These are phyloP conservation scores for Trametes villosa DNA, from an alignment of 768 basidiomycete genomes.

Conservation along the genomic window DNA sequence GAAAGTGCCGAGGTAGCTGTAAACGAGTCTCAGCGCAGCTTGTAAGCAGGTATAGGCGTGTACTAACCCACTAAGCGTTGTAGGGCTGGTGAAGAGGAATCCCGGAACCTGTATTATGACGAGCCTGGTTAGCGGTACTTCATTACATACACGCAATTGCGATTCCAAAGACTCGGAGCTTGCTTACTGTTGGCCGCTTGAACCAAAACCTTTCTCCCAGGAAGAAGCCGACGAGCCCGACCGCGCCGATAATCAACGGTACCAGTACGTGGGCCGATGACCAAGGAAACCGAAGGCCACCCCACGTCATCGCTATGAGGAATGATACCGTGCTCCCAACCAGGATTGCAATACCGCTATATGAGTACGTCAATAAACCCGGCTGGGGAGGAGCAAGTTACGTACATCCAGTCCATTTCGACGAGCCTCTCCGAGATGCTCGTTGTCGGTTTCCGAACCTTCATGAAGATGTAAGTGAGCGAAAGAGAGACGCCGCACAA, in stretches of 20 bases:
- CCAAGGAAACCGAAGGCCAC: conserved; percentile 43
- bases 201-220: conserved; percentile 34
- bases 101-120: no score
- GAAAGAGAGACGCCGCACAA: conserved; percentile 12
- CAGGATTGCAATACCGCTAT: not conserved
- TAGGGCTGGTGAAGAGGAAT: conserved; percentile 1
- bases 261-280: conserved; percentile 35
- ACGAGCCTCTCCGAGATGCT: conserved; percentile 33
- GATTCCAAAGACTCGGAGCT: no score
- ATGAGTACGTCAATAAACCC: conserved; percentile 24
- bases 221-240: conserved; percentile 38
- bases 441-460: conserved; percentile 26
- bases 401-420: conserved; percentile 43
- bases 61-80: conserved; percentile 10
- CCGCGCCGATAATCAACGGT: conserved; percentile 39
- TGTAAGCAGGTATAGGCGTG: not conserved
- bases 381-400: not conserved
- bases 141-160: no score
- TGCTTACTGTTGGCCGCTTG: conserved; percentile 31
- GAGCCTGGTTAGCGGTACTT: no score
- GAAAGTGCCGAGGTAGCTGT: conserved; percentile 41
- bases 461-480: conserved; percentile 5
- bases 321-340: conserved; percentile 20
- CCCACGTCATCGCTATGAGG: conserved; percentile 35
- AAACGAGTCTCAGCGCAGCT: not conserved